Percentiles rank a stretch among this genome's conserved stretches.
These are phyloP conservation scores for Mycena kentingensis DNA, from an alignment of 768 basidiomycete genomes.

Conservation along the genomic window DNA sequence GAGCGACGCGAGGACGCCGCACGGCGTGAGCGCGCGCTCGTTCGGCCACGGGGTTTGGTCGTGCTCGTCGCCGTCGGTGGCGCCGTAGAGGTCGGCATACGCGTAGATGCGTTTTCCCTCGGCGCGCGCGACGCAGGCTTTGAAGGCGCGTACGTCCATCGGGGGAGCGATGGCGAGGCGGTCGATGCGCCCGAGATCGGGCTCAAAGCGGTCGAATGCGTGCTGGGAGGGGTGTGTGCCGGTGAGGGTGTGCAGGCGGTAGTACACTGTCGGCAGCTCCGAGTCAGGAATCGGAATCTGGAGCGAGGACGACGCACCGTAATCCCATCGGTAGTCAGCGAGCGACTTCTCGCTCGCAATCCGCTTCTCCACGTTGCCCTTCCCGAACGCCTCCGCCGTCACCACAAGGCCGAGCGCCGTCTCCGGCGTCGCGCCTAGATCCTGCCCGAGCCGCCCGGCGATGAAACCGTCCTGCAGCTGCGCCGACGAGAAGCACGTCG, in stretches of 20 bases:
- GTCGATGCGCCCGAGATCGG: neutral
- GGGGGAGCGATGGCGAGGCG: conserved; percentile 4
- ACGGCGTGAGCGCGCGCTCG: no score
- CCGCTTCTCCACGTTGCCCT: neutral
- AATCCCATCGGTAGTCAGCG: neutral
- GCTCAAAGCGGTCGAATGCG: neutral
- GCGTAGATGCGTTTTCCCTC: conserved; percentile 4
- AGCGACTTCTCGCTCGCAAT: neutral
- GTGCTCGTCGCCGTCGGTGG: neutral
- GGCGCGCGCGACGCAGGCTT: conserved; percentile 1
- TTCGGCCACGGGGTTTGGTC: no score
- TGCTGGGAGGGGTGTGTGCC: neutral
- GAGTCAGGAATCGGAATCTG: neutral
- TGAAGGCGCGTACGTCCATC: conserved; percentile 1
- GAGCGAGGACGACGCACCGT: neutral
- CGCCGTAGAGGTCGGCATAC: conserved; percentile 4
- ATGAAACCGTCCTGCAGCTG: neutral
- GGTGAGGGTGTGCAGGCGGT: conserved; percentile 6
- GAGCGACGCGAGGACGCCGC: neutral
- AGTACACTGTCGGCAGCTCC: conserved; percentile 3
- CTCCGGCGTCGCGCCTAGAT: conserved; percentile 5
- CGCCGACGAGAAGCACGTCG: neutral
- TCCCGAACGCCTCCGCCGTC: neutral
- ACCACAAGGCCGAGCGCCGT: conserved; percentile 7
- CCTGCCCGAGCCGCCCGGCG: neutral